A percentile compares a stretch with the other conserved stretches of the same genome.
These are phyloP conservation scores for Candida suzukii DNA, from an alignment of 805 yeast genomes.

Conservation along the genomic window DNA sequence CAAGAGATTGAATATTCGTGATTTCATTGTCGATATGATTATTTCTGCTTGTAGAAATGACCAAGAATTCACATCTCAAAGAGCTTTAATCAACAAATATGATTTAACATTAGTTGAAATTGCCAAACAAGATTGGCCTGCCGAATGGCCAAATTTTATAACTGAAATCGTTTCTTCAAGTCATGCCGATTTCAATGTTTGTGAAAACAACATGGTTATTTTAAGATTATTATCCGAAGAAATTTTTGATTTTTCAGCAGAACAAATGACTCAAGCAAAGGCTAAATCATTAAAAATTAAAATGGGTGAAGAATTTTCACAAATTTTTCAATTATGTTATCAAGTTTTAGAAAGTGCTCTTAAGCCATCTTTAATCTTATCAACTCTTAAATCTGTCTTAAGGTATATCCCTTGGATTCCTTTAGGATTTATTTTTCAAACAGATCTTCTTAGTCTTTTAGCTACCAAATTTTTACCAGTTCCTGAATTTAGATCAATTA, in stretches of 20 bases:
- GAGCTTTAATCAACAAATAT: conserved; percentile 84
- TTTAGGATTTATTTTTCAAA: conserved; percentile 79
- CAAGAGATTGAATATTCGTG: conserved; percentile 88
- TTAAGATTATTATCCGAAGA: conserved; percentile 87
- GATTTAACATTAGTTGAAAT: conserved; percentile 91
- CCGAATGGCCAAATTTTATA: conserved; percentile 94
- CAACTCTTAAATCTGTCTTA: conserved; percentile 76
- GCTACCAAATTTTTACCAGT: conserved; percentile 72
- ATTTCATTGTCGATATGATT: conserved; percentile 90
- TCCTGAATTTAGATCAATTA: conserved; percentile 70
- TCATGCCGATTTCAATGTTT: conserved; percentile 80
- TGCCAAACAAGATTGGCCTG: conserved; percentile 98
- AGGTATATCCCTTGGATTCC: conserved; percentile 96
- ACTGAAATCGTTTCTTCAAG: conserved; percentile 88
- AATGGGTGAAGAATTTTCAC: conserved; percentile 86
- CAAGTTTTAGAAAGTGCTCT: conserved; percentile 87
- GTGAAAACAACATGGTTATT: conserved; percentile 96
- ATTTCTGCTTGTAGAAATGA: conserved; percentile 86
- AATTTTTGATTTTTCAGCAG: conserved; percentile 92
- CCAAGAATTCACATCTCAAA: conserved; percentile 57
- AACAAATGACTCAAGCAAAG: conserved; percentile 95
- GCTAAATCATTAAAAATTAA: conserved; percentile 74
- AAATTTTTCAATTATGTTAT: conserved; percentile 86
- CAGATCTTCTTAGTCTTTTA: conserved; percentile 66
- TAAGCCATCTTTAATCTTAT: conserved; percentile 74